A percentile compares a stretch with the other conserved stretches of the same genome.
Evolutionary conservation across 148 eudicot species (phyloP).

Genomic region (Rhododendron griersonianum): DNA sequence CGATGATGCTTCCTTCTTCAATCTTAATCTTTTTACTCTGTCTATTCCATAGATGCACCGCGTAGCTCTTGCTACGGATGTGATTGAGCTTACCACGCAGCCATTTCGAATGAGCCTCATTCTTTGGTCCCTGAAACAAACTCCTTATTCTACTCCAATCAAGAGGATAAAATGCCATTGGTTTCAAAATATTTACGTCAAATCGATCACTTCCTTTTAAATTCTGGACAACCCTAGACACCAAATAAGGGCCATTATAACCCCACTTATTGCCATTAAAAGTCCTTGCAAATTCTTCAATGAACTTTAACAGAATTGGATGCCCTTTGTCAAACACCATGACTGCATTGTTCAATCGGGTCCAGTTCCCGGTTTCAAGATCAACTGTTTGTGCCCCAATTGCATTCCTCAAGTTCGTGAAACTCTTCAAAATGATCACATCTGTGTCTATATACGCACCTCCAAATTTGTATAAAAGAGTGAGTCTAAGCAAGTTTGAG

Average conservation of each 20-base stretch:
- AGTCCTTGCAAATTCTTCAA: slow-evolving; percentile 69
- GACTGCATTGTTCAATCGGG: slow-evolving; percentile 76
- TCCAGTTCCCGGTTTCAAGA: slow-evolving; percentile 56
- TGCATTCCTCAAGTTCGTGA: slow-evolving; percentile 40
- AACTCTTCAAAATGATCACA: slow-evolving; percentile 55
- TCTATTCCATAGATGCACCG: slow-evolving; percentile 80
- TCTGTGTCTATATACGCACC: slow-evolving; percentile 84
- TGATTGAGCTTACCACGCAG: slow-evolving; percentile 38
- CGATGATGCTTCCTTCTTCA: slow-evolving; percentile 64
- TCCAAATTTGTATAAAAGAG: slow-evolving; percentile 67
- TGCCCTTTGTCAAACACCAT: slow-evolving; percentile 73
- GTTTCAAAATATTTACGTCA: slow-evolving; percentile 54
- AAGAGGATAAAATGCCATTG: slow-evolving; percentile 66
- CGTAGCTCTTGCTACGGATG: slow-evolving; percentile 46
- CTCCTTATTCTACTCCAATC: slow-evolving; percentile 54
- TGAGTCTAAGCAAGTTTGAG: slow-evolving; percentile 72
- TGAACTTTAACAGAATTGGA: slow-evolving; percentile 57
- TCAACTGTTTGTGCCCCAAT: slow-evolving; percentile 80
- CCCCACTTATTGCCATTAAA: slow-evolving; percentile 93
- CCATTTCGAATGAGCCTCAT: slow-evolving; percentile 40
- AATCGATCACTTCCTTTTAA: slow-evolving; percentile 17
- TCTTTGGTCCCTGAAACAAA: slow-evolving; percentile 40
- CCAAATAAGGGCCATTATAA: slow-evolving; percentile 82
- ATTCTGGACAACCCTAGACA: slow-evolving; percentile 70
- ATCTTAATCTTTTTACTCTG: slow-evolving; percentile 45